Evolutionary conservation across 2,329 filamentous ascomycete genomes (phyloP).

Genomic region (Microascus cirrosus): DNA sequence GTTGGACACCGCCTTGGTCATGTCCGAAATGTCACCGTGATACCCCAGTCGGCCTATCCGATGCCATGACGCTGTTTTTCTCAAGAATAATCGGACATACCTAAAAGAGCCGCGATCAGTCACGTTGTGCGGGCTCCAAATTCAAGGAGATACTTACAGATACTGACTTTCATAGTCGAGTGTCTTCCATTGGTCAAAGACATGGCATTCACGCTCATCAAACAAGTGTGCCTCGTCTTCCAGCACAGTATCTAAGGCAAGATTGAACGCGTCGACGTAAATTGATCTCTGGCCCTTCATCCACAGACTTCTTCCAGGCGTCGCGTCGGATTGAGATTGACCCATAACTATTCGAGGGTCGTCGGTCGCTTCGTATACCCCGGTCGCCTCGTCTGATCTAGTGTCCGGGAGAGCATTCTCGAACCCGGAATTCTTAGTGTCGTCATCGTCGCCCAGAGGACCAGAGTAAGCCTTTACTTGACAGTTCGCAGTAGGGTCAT

Average conservation of each 20-base stretch:
- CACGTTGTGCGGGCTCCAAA: background rate
- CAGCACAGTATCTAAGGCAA: conserved; percentile 80
- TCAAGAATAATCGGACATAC: conserved; percentile 84
- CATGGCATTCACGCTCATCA: conserved; percentile 60
- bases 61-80: conserved; percentile 89
- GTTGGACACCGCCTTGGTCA: conserved; percentile 50
- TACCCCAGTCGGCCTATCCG: conserved; percentile 68
- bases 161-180: conserved; percentile 83
- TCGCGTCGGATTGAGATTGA: background rate
- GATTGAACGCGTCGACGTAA: conserved; percentile 94
- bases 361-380: conserved; percentile 18
- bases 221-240: conserved; percentile 85
- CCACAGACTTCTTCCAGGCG: conserved; percentile 36
- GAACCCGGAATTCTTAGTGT: background rate
- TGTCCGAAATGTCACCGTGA: conserved; percentile 69
- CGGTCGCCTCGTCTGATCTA: conserved; percentile 32
- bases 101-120: conserved; percentile 27
- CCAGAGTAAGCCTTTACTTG: background rate
- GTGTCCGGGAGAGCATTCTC: background rate
- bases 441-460: background rate
- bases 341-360: background rate
- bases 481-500: background rate
- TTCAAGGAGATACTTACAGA: conserved; percentile 45
- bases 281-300: conserved; percentile 72
- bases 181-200: conserved; percentile 66